Percentiles rank a stretch among this genome's conserved stretches.
phyloP scores from a whole-genome alignment of 129 eudicot genomes.

The Cynara cardunculus region DNA sequence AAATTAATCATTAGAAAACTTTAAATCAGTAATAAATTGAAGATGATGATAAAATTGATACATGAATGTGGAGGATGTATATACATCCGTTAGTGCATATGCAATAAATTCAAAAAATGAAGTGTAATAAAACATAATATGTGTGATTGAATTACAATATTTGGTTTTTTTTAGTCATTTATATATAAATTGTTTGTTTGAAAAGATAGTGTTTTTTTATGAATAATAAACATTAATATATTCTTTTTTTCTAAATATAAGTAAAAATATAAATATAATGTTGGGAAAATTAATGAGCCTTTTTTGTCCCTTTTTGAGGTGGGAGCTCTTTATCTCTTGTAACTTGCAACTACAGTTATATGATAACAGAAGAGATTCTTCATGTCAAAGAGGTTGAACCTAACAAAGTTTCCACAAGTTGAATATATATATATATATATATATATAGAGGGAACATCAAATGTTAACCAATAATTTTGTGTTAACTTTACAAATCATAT shows the following conservation, averaged over 20 bases:
- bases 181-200: too few species aligned
- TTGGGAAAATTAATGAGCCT: neutral
- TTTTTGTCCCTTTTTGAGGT: slow-evolving; percentile 16
- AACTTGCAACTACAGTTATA: slow-evolving; percentile 45
- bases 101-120: neutral
- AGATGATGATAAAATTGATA: neutral
- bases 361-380: slow-evolving; percentile 15
- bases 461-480: too few species aligned
- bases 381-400: slow-evolving; percentile 25
- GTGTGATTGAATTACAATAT: too few species aligned
- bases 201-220: neutral
- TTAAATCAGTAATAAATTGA: too few species aligned
- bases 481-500: too few species aligned
- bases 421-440: neutral
- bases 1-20: too few species aligned
- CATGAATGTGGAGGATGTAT: too few species aligned
- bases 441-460: too few species aligned
- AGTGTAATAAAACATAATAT: neutral
- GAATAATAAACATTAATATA: neutral
- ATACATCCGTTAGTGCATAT: neutral
- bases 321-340: slow-evolving; percentile 26
- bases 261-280: neutral
- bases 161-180: too few species aligned
- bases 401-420: slow-evolving; percentile 3
- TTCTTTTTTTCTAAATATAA: too few species aligned